Percentiles rank a stretch among this genome's conserved stretches.
These are phyloP conservation scores for Suillus spraguei DNA, from an alignment of 768 basidiomycete species.

Conservation along the genomic window DNA sequence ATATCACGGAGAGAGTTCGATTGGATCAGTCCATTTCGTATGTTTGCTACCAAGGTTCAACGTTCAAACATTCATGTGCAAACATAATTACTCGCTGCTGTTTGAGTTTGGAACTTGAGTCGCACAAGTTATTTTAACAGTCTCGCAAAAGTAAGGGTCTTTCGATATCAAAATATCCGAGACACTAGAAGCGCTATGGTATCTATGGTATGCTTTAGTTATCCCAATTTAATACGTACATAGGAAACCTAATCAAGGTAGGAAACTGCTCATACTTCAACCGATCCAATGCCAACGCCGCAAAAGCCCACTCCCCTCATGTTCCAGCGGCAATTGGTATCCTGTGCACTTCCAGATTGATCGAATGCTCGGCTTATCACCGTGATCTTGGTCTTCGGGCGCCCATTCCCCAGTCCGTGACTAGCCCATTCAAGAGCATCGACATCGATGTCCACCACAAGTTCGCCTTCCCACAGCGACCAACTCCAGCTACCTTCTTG, in stretches of 20 bases:
- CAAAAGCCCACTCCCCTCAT: slow-evolving; percentile 59
- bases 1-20: neutral
- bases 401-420: slow-evolving; percentile 18
- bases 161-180: neutral
- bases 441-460: slow-evolving; percentile 36
- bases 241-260: neutral
- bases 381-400: slow-evolving; percentile 19
- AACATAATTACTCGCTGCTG: neutral
- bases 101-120: neutral
- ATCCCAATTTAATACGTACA: neutral
- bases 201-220: too few species aligned
- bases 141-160: neutral
- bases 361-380: slow-evolving; percentile 56
- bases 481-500: slow-evolving; percentile 73
- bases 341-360: slow-evolving; percentile 49
- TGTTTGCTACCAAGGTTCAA: neutral
- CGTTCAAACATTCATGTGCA: neutral
- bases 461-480: slow-evolving; percentile 64
- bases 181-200: neutral
- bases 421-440: slow-evolving; percentile 15
- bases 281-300: slow-evolving; percentile 30
- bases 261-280: slow-evolving; percentile 10
- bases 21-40: neutral
- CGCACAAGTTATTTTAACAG: neutral
- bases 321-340: slow-evolving; percentile 58